Evolutionary conservation across 192 early-diverging fungal genomes (phyloP), one percentile per base, ranked within the genome.

Genomic region (Coemansia sp.): DNA sequence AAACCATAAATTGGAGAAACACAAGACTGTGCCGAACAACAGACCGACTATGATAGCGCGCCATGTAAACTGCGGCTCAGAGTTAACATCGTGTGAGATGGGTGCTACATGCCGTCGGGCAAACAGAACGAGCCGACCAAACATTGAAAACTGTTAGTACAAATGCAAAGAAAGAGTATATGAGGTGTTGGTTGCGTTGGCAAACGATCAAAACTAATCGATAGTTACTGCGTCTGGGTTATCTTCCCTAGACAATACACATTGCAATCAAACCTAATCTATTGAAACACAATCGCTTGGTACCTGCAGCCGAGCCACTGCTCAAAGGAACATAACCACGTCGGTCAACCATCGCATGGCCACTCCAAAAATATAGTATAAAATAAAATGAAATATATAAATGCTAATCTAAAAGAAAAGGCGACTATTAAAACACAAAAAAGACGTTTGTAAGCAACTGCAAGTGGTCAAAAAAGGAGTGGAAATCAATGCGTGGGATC

Each of bases 1-100:
- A 66, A 93, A 90, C 72, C 92, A 95, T 78, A 93, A 86, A 73
- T 95, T 95, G 37, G 92, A 93, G 56, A 93, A 93, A 38, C 88
- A 88, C 46, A 91, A 61, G 11, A 91, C 56, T 8, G 84, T 77
- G n/a, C 89, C 89, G 51, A 91, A 87, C 15, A 75, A 25, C 24
- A 91, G 74, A 4, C 89, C 89, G 15, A 85, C 87, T 14, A 79
- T 36, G 0, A 89, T 57, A n/a, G 77, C 77, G 4, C 77, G 77
- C 73, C 71, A 74, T 1, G 77, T 80, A 49, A 80, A 80, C 40
- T 80, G 77, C 55, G 72, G 52, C 61, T 74, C 66, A 9, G 70
- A 7, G 7, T 4, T 31, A 31, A 6, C 28, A 6, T 31, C 28
- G 28, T 31, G 28, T 6, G 28, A 1, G 5, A 0, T 4, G 0